A percentile compares a stretch with the other conserved stretches of the same genome.
Conservation (phyloP, 1,284 basidiomycete species). For the Thelephora terrestris region DNA sequence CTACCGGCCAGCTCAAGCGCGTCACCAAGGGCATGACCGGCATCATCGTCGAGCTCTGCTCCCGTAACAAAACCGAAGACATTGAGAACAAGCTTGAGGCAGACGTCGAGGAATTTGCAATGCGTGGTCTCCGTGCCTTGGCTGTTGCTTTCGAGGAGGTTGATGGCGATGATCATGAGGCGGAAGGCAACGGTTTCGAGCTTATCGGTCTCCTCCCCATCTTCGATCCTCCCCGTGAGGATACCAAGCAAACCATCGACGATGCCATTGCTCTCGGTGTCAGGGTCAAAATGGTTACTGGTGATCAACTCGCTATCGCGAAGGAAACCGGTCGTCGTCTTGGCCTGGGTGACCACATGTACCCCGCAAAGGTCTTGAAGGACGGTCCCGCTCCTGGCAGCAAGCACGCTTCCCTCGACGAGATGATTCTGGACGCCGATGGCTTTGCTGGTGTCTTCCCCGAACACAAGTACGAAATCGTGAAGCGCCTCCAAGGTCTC, state of each 20-base stretch:
- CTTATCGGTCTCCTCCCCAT: conserved; percentile 95
- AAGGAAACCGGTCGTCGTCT: conserved; percentile 99
- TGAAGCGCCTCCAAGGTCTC: conserved; percentile 90
- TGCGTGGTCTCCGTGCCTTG: conserved; percentile 94
- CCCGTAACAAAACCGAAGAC: conserved; percentile 92
- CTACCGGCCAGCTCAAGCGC: conserved; percentile 91
- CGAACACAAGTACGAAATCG: conserved; percentile 89
- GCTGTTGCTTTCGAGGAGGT: conserved; percentile 95
- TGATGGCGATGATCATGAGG: conserved; percentile 71
- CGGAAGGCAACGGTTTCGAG: conserved; percentile 91
- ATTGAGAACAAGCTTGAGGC: conserved; percentile 86
- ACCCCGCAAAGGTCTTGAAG: conserved; percentile 91
- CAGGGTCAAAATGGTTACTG: conserved; percentile 99
- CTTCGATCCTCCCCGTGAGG: conserved; percentile 95
- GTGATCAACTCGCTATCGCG: conserved; percentile 98
- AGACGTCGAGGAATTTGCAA: conserved; percentile 93
- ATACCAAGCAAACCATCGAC: conserved; percentile 99
- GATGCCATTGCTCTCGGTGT: conserved; percentile 94
- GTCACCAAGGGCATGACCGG: conserved; percentile 99
- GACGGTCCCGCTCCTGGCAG: conserved; percentile 76
- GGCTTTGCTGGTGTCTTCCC: conserved; percentile 96
- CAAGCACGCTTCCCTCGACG: conserved; percentile 77
- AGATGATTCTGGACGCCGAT: conserved; percentile 90
- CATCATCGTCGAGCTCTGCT: conserved; percentile 92
- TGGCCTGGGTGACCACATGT: conserved; percentile 95